Conservation (phyloP, 2,329 filamentous ascomycete species). For the Xylaria sp. region DNA sequence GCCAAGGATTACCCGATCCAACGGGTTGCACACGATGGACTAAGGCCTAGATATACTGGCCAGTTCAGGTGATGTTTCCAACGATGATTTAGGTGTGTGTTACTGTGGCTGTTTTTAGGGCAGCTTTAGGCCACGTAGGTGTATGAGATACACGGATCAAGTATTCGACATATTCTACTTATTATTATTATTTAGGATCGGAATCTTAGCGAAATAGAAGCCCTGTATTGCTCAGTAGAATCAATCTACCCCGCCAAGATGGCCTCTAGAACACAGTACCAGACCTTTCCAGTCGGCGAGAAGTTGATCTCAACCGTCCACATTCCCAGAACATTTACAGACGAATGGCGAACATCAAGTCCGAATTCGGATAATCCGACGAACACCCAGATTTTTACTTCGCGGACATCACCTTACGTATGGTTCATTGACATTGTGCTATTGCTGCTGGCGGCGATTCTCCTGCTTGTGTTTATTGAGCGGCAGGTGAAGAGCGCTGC, state of each 20-base stretch:
- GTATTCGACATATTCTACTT: background rate
- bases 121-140: background rate
- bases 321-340: constrained; percentile 44
- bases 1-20: background rate
- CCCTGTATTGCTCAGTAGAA: background rate
- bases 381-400: constrained; percentile 20
- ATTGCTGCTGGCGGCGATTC: constrained; percentile 40
- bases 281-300: constrained; percentile 35
- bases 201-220: too few relatives aligned
- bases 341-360: constrained; percentile 36
- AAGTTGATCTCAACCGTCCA: constrained; percentile 42
- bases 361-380: constrained; percentile 18
- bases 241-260: constrained; percentile 2
- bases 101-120: background rate
- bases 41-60: background rate
- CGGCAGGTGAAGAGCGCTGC: constrained; percentile 35
- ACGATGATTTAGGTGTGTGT: background rate
- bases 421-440: constrained; percentile 43
- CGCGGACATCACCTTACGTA: constrained; percentile 34
- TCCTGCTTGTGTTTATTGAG: constrained; percentile 36
- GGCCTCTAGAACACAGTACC: constrained; percentile 29
- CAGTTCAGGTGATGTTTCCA: background rate
- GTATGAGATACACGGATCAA: background rate
- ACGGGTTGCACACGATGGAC: background rate
- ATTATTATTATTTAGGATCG: background rate